A percentile compares a stretch with the other conserved stretches of the same genome.
Conservation (phyloP, 768 basidiomycete species). For the Psilocybe cubensis region DNA sequence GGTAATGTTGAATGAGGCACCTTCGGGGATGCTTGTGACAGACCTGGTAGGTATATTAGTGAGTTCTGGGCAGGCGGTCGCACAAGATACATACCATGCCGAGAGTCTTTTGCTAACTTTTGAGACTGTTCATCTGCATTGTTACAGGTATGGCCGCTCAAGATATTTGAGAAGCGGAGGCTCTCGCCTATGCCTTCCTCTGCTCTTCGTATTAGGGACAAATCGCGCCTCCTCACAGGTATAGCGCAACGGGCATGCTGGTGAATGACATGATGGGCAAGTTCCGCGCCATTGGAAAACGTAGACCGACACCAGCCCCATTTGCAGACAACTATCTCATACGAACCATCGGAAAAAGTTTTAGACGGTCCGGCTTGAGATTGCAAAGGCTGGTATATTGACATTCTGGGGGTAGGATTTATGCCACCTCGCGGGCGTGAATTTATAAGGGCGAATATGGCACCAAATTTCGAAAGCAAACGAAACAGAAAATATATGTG, state of each 20-base stretch:
- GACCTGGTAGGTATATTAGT: neutral
- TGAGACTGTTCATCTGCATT: neutral
- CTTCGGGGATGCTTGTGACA: neutral
- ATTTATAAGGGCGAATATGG: neutral
- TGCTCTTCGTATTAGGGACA: slow-evolving; percentile 42
- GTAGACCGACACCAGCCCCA: slow-evolving; percentile 58
- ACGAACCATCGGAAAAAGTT: slow-evolving; percentile 3
- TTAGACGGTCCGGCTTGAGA: neutral
- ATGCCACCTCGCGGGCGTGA: neutral
- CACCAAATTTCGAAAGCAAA: neutral
- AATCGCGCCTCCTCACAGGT: slow-evolving; percentile 48
- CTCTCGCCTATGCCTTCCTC: slow-evolving; percentile 51
- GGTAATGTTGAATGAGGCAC: slow-evolving; percentile 31
- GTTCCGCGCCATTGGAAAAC: slow-evolving; percentile 39
- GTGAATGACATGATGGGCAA: slow-evolving; percentile 48
- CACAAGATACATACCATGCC: slow-evolving; percentile 7
- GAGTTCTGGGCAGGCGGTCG: neutral
- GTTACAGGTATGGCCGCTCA: neutral
- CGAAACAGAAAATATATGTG: no score
- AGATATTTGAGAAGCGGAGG: slow-evolving; percentile 22
- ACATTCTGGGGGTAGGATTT: neutral
- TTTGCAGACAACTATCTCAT: slow-evolving; percentile 39
- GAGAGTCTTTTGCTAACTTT: neutral
- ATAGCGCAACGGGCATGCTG: slow-evolving; percentile 49
- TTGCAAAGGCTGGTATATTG: neutral